Base-by-base conservation (phyloP, 176 grass and related monocot genomes). In the Luzula sylvatica region DNA sequence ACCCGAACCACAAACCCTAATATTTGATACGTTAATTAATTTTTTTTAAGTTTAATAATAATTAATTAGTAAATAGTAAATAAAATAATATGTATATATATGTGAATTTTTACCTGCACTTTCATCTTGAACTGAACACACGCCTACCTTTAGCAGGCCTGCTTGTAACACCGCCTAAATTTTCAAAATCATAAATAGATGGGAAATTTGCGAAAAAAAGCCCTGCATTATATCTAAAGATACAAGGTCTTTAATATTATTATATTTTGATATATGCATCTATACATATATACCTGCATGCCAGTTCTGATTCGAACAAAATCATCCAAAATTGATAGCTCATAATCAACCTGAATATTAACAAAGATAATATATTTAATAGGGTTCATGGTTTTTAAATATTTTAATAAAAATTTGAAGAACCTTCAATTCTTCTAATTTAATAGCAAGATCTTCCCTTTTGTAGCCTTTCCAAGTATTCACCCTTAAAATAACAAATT, bases 91-190 rank as follows among this genome's bases (percentile, higher is more conserved):
- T 35, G 30, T 35, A 7, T 35, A 55, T 30, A 62, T 42, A 68
- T 26, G 15, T 3, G 52, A 48, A 63, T 65, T 66, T 65, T 72
- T 66, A 69, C 88, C 88, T 81, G 88, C 88, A 69, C 88, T 94
- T 77, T 94, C 88, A 66, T 94, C 88, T 70, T 94, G 88, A 61
- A 94, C 83, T 27, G 83, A 81, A 75, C 88, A 94, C 40, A 94
- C 72, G 59, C 88, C 88, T 53, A 87, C 71, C 67, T 84, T 79
- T 17, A 94, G 66, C 48, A 94, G 66, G 58, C 88, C 88, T 65
- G 83, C 79, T 71, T 83, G 79, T 75, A 94, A 46, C 23, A 94
- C 78, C 38, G 76, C 52, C 88, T 94, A 55, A 53, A 42, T 25
- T 72, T 28, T 46, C 55, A 40, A 26, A 58, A 82, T 56, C 63